A percentile compares a stretch with the other conserved stretches of the same genome.
Conservation (phyloP, 768 basidiomycete genomes). For the Hericium coralloides region DNA sequence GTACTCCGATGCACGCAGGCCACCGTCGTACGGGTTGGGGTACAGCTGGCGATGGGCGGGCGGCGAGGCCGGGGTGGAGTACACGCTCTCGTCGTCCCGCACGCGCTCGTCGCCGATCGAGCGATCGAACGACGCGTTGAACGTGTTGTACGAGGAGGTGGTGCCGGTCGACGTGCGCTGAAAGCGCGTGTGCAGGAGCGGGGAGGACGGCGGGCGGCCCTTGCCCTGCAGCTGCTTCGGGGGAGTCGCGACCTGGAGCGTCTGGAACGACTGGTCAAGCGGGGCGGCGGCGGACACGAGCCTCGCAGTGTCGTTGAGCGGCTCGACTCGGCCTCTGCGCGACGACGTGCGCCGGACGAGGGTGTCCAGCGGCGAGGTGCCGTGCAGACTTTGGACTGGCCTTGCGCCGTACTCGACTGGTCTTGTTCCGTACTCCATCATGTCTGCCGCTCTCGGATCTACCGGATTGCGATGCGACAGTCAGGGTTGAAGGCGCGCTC, state of each 20-base stretch:
- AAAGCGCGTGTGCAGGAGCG: conserved; percentile 42
- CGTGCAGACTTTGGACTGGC: conserved; percentile 16
- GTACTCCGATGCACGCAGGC: not conserved
- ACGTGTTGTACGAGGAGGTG: conserved; percentile 20
- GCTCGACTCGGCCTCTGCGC: conserved; percentile 19
- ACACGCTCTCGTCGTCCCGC: conserved; percentile 32
- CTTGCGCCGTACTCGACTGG: not conserved
- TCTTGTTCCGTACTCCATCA: too few relatives aligned
- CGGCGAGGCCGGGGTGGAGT: conserved; percentile 28
- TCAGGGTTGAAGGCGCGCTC: too few relatives aligned
- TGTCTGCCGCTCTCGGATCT: too few relatives aligned
- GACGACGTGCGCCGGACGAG: conserved; percentile 48
- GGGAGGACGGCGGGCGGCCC: conserved; percentile 29
- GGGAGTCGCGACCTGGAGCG: too few relatives aligned
- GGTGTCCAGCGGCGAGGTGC: conserved; percentile 49
- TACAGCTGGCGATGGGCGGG: conserved; percentile 23
- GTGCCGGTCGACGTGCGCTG: conserved; percentile 30
- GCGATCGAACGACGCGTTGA: conserved; percentile 4
- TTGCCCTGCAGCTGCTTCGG: not conserved
- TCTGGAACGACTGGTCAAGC: too few relatives aligned
- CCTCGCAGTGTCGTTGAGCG: too few relatives aligned
- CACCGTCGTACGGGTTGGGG: not conserved
- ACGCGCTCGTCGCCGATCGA: conserved; percentile 6
- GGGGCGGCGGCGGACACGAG: too few relatives aligned
- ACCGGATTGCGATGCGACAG: too few relatives aligned